Conservation (phyloP, 345 rosid species). For the Salix udensis region DNA sequence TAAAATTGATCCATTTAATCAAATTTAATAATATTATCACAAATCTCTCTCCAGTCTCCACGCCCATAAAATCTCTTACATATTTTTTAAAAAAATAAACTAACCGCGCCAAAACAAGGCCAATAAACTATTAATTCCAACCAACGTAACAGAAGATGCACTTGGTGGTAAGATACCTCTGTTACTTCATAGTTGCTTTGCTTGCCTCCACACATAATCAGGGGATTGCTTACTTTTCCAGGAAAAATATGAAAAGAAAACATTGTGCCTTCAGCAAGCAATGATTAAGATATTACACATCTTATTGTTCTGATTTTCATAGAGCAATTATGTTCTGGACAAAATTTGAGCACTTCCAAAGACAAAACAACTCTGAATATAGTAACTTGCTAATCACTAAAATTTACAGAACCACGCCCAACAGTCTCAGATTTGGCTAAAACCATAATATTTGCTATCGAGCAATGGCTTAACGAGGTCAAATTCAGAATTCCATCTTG, state of each 20-base stretch:
- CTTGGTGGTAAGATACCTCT: too few relatives aligned
- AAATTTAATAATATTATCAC: too few relatives aligned
- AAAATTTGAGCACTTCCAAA: neutral
- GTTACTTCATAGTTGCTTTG: too few relatives aligned
- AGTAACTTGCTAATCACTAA: conserved; percentile 2
- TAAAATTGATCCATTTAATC: too few relatives aligned
- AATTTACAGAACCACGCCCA: conserved; percentile 17
- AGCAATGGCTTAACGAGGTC: neutral
- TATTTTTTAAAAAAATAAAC: too few relatives aligned
- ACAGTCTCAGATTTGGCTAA: neutral
- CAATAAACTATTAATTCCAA: too few relatives aligned
- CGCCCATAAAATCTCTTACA: too few relatives aligned
- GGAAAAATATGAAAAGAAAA: neutral
- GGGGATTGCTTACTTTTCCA: neutral
- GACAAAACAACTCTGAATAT: neutral
- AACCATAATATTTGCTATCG: neutral
- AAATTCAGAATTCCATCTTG: neutral
- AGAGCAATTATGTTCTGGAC: neutral
- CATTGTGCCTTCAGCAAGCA: neutral
- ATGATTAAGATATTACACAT: neutral
- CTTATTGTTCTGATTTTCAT: neutral
- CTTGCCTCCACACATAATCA: too few relatives aligned
- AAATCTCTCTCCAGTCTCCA: too few relatives aligned
- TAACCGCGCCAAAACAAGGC: too few relatives aligned
- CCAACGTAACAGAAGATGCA: too few relatives aligned